Conservation (phyloP, 2,329 filamentous ascomycete species). For the Cladophialophora psammophila region DNA sequence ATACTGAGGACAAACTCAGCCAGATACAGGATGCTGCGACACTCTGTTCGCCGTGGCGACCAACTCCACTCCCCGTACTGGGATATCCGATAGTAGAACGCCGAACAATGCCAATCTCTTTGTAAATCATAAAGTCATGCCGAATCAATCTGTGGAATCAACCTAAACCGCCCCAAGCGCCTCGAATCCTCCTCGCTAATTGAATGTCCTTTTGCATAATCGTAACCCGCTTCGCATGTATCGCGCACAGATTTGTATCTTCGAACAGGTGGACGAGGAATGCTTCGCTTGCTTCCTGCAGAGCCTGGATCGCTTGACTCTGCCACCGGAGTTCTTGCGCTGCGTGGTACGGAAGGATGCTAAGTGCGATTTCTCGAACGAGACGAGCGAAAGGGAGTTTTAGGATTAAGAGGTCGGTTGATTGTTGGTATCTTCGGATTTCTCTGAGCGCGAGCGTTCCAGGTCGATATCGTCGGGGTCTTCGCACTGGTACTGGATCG, state of each 20-base stretch:
- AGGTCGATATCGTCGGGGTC: constrained; percentile 70
- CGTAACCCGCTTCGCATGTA: constrained; percentile 95
- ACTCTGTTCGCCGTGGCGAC: not conserved
- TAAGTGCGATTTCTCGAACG: constrained; percentile 62
- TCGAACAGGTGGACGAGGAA: constrained; percentile 97
- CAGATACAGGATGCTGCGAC: not conserved
- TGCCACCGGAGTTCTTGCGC: constrained; percentile 88
- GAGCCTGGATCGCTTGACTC: constrained; percentile 88
- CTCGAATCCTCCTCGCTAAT: constrained; percentile 80
- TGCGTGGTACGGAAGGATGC: constrained; percentile 63
- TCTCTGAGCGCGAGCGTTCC: constrained; percentile 89
- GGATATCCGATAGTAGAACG: constrained; percentile 17
- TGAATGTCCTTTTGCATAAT: constrained; percentile 99
- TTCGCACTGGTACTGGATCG: constrained; percentile 72
- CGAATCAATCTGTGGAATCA: constrained; percentile 43
- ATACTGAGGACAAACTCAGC: not conserved
- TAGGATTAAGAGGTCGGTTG: constrained; percentile 82
- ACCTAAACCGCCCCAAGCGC: constrained; percentile 75
- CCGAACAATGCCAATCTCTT: constrained; percentile 9
- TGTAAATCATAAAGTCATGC: constrained; percentile 14
- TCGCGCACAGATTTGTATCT: constrained; percentile 93
- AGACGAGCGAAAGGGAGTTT: constrained; percentile 60
- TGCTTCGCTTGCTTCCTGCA: constrained; percentile 95
- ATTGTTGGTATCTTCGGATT: constrained; percentile 88
- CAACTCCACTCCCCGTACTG: constrained; percentile 14